phyloP scores from a whole-genome alignment of 371 early-diverging fungal species.

The Smittium culicis region DNA sequence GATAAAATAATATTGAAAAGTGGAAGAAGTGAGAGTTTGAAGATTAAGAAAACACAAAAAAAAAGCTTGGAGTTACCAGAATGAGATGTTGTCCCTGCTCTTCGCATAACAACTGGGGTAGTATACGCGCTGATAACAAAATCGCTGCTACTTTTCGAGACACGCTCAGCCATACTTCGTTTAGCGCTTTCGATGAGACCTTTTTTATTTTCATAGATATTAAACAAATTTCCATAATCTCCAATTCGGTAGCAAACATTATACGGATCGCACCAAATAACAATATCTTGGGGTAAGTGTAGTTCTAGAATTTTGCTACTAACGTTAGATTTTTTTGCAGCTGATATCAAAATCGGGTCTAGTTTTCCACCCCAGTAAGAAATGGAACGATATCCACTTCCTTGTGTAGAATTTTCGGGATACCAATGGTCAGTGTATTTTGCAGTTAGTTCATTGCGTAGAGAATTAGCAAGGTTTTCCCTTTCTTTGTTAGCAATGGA shows the following conservation, averaged over 20 bases:
- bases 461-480: slow-evolving; percentile 27
- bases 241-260: slow-evolving; percentile 56
- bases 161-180: slow-evolving; percentile 25
- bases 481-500: slow-evolving; percentile 25
- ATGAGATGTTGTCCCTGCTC: no score
- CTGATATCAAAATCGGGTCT: slow-evolving; percentile 41
- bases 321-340: slow-evolving; percentile 35
- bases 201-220: slow-evolving; percentile 45
- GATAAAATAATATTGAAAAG: no score
- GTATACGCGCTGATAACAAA: slow-evolving; percentile 33
- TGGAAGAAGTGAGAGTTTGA: no score
- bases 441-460: slow-evolving; percentile 27
- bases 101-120: slow-evolving; percentile 31
- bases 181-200: slow-evolving; percentile 27
- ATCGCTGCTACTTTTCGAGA: slow-evolving; percentile 21
- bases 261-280: slow-evolving; percentile 65
- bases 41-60: no score
- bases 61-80: no score
- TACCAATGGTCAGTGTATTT: slow-evolving; percentile 53
- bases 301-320: slow-evolving; percentile 29
- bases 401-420: slow-evolving; percentile 40
- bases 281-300: slow-evolving; percentile 51
- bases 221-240: slow-evolving; percentile 51
- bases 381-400: slow-evolving; percentile 61
- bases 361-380: slow-evolving; percentile 49